phyloP scores from a whole-genome alignment of 1,139 yeast species.

The Saccharomyces hybrid region DNA sequence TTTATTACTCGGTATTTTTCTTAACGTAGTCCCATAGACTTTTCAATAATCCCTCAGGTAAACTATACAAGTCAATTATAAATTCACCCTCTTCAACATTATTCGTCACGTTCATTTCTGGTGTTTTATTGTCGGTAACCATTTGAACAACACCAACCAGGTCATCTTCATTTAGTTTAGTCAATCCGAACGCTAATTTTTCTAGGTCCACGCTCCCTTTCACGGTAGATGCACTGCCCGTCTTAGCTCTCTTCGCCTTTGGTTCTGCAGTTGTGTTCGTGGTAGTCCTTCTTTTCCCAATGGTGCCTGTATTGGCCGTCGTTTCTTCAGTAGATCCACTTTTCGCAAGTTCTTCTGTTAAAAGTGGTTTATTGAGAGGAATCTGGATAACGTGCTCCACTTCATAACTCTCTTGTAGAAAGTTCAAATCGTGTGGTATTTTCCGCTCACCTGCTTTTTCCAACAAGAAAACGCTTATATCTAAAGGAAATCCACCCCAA shows the following conservation, averaged over 20 bases:
- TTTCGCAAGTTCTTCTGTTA: constrained; percentile 67
- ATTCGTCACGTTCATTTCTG: constrained; percentile 92
- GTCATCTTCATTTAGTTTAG: constrained; percentile 87
- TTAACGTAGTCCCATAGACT: constrained; percentile 93
- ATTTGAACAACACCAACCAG: constrained; percentile 90
- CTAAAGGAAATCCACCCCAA: constrained; percentile 97
- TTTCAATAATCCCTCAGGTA: constrained; percentile 86
- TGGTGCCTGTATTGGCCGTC: constrained; percentile 15
- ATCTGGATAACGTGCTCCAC: constrained; percentile 70
- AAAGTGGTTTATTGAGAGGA: constrained; percentile 69
- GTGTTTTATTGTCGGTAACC: constrained; percentile 94
- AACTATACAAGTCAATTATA: constrained; percentile 88
- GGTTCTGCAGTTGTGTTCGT: constrained; percentile 32
- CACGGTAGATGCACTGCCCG: constrained; percentile 35
- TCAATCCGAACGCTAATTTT: constrained; percentile 81
- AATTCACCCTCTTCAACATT: constrained; percentile 97
- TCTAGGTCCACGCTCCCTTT: constrained; percentile 82
- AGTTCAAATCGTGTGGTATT: constrained; percentile 82
- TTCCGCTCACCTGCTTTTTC: constrained; percentile 88
- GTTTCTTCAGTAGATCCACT: constrained; percentile 57
- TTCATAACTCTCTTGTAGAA: constrained; percentile 65
- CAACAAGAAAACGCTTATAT: constrained; percentile 65
- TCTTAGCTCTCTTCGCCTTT: constrained; percentile 61
- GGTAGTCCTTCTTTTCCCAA: constrained; percentile 35
- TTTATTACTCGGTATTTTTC: constrained; percentile 39